Base-by-base conservation (phyloP, 345 rosid genomes). In the Arabidopsis arenosa region DNA sequence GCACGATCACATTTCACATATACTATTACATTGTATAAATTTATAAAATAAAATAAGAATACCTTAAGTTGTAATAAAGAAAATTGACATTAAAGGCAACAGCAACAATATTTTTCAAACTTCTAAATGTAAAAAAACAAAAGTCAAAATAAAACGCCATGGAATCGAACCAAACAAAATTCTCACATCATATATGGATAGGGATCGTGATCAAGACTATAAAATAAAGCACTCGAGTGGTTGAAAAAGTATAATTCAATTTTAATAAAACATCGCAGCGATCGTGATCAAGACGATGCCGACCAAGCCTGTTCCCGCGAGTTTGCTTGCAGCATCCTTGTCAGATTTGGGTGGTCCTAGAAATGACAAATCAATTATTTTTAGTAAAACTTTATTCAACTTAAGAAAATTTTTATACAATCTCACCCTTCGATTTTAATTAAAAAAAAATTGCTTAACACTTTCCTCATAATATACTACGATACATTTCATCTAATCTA, bases 271-370 rank as follows among this genome's bases (percentile, higher is more conserved):
- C 43, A 75, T 68, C 39, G 39, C 28, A 14, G 36, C 6, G 18
- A 67, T 75, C 54, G 59, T 56, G 61, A 57, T 47, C 45, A 66
- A 37, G 35, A 66, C 41, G 7, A 57, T 15, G 37, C 73, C 60
- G 60, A 75, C 66, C 53, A 47, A 59, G 39, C 61, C 36, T 28
- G 53, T 66, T 75, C 48, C 67, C 2, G 15, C 53, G 43, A 28
- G 59, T 26, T 58, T 75, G 33, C 60, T 30, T 58, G 67, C 73
- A 47, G 15, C 35, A 39, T 28, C 23, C 44, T 66, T 75, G 13
- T 48, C 66, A 43, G 65, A 18, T 47, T 65, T 37, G 23, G 57
- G 52, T 66, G 73, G 15, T 23, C 33, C 73, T 75, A 66, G 15
- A 65, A n/a, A 45, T 39, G 17, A 12, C 30, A 3, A 28, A 55